These are phyloP conservation scores for Entamoeba dispar DNA, from an alignment of 208 protist genomes.

Conservation along the genomic window DNA sequence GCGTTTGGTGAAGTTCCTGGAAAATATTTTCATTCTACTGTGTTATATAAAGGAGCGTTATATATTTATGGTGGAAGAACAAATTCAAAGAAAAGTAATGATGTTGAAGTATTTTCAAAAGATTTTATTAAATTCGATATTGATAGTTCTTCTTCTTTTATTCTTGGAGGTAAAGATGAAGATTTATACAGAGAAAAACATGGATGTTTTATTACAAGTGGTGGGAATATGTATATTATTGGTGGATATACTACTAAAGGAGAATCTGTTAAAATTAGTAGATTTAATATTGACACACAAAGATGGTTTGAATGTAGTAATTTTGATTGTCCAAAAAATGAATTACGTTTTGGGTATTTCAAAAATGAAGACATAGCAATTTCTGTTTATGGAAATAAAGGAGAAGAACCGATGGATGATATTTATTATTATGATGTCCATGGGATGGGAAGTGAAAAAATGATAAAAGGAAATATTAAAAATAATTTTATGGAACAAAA, in stretches of 20 bases:
- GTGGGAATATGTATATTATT: not conserved
- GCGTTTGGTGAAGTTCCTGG: not conserved
- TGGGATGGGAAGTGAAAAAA: not conserved
- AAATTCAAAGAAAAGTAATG: not conserved
- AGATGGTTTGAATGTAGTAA: not conserved
- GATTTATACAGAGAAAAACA: not conserved
- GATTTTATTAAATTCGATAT: not conserved
- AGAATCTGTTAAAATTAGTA: not conserved
- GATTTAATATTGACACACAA: not conserved
- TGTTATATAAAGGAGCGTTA: not conserved
- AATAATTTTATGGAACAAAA: not conserved
- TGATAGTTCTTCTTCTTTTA: not conserved
- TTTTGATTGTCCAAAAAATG: not conserved
- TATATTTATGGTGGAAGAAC: not conserved
- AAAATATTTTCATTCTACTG: not conserved
- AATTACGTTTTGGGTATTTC: not conserved
- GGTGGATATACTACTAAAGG: not conserved
- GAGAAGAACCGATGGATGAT: not conserved
- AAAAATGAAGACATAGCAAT: not conserved
- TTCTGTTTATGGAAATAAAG: not conserved
- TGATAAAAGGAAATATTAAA: not conserved
- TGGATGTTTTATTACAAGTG: not conserved
- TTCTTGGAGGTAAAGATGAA: not conserved
- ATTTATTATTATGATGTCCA: not conserved
- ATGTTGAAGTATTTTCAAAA: not conserved